Evolutionary conservation across 805 yeast genomes (phyloP), one percentile per base, ranked within the genome.

Genomic region (Zygosaccharomyces kombuchaensis): DNA sequence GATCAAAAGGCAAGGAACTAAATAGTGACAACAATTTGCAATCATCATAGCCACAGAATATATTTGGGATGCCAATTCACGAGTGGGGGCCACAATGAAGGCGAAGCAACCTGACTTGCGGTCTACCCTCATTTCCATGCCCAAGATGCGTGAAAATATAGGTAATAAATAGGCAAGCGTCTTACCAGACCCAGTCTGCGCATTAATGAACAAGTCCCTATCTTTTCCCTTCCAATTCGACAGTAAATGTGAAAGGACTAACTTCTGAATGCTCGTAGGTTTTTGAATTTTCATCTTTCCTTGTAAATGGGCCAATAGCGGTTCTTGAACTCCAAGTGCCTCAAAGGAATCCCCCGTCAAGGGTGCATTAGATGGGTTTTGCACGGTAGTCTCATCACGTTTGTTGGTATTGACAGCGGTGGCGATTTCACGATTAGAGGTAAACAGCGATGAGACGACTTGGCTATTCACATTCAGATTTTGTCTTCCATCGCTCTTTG

Each of bases 111-210:
- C 99, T 10, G 87, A 76, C 12, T 77, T 74, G 55, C 98, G 76
- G 36, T 58, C 65, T 3, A 74, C 61, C 29, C 63, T 69, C 7
- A 67, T 68, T 30, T 69, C 60, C 56, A 79, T 78, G 23, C 72
- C 66, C 78, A 88, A 78, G 35, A 93, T 71, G 48, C 80, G 76
- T 52, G 86, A 81, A 51, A 91, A 65, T 16, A 95, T 82, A 1
- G 99, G 99, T 31, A 95, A 68, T 2, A 84, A 70, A 62, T 86
- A 95, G 0, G 98, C 82, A 45, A 93, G 67, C 0, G 99, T 93
- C 66, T 93, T 93, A 66, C 99, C 99, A 0, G 98, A 90, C 43
- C 99, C 99, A 0, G 99, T 93, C 67, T 95, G 97, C 0, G 99
- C 96, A 60, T 89, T 95, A 38, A 93, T 85, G 54, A 93, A 85